Percentiles rank a stretch among this genome's conserved stretches.
Conservation (phyloP, 805 yeast genomes). For the Lipomyces mesembrius region DNA sequence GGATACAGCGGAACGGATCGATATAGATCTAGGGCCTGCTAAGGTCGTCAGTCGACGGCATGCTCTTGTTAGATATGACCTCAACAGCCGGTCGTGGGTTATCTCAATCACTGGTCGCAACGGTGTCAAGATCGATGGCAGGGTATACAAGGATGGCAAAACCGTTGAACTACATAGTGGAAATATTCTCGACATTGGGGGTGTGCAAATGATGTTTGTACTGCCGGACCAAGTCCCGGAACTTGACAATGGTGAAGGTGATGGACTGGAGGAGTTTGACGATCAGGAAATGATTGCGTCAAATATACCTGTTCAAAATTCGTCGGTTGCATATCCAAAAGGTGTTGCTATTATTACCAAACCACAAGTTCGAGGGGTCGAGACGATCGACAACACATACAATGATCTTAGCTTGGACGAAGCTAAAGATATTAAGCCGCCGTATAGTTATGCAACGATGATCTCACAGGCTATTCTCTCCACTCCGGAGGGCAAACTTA, state of each 20-base stretch:
- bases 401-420: constrained; percentile 78
- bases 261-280: constrained; percentile 19
- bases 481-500: constrained; percentile 82
- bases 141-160: constrained; percentile 49
- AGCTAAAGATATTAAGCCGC: constrained; percentile 92
- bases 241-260: constrained; percentile 21
- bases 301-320: constrained; percentile 21
- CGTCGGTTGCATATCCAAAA: constrained; percentile 46
- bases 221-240: constrained; percentile 66
- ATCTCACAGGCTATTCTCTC: constrained; percentile 95
- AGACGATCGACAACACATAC: constrained; percentile 42
- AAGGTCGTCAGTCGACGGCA: constrained; percentile 94
- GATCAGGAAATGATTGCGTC: constrained; percentile 20
- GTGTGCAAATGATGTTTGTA: constrained; percentile 98
- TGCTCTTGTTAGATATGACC: constrained; percentile 80
- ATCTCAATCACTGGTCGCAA: constrained; percentile 82
- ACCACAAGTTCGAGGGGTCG: constrained; percentile 49
- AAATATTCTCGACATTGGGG: constrained; percentile 91
- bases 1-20: constrained; percentile 50
- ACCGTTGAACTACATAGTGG: constrained; percentile 71
- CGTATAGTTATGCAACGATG: constrained; percentile 97
- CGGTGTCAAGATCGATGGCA: constrained; percentile 88
- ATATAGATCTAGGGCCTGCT: constrained; percentile 95
- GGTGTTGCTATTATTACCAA: constrained; percentile 52
- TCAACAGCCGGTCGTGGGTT: constrained; percentile 81